Base-by-base conservation (phyloP, 192 early-diverging fungal genomes). In the Coemansia pectinata region DNA sequence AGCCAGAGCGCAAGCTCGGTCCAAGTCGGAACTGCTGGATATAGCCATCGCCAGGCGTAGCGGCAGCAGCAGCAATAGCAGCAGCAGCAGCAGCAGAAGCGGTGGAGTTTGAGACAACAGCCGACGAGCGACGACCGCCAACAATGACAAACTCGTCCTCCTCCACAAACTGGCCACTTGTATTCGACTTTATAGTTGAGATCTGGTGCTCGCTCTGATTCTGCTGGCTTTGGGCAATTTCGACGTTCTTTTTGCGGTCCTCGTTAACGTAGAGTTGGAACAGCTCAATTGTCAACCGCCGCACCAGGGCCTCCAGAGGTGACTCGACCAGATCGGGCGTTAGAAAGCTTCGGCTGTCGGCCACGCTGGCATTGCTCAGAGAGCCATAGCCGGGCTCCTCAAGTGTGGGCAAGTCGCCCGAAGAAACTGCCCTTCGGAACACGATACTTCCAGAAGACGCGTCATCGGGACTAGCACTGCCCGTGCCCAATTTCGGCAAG, bases 21-120 rank as follows among this genome's bases (percentile, higher is more conserved):
- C 77, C 83, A n/a, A 85, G 74, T 1, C 78, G 74, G 70, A 85
- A 85, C 69, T 85, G 83, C 69, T 85, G 83, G 15, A 85, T 71
- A 60, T 74, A 80, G 6, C 74, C 80, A 10, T 67, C 63, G 34
- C 63, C 70, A 0, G 67, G 59, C 57, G 31, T 12, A 23, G 55
- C 55, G 3, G 29, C 29, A n/a, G 55, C 3, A 27, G 27, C 27
- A 27, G 27, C 27, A 27, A 27, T 12, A 23, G 55, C 55, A 12
- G 14, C 29, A n/a, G 55, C 3, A 17, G 31, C 55, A 17, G 57
- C 15, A 2, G 57, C 31, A 7, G 57, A 17, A 3, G 36, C 19
- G 6, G 36, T 6, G 17, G 36, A 48, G n/a, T 19, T 21, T 9
- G 19, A 2, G 19, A 6, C 36, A 36, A 23, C 23, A 19, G 21